These are phyloP conservation scores for Juglanconis juglandina DNA, from an alignment of 2,329 filamentous ascomycete genomes.

Conservation along the genomic window DNA sequence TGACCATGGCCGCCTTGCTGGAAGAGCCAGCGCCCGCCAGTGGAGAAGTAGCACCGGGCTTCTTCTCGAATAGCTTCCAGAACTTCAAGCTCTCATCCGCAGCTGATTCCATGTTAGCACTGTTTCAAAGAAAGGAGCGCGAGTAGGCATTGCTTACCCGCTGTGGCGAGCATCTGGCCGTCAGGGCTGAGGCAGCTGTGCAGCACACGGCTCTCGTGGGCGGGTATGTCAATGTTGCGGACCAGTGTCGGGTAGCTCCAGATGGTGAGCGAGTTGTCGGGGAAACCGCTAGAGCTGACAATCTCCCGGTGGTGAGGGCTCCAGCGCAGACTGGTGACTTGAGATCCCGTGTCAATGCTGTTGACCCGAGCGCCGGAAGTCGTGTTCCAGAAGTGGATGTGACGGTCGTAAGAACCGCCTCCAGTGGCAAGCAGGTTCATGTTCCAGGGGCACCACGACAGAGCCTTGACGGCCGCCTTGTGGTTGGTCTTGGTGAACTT, in stretches of 20 bases:
- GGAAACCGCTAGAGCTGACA: slow-evolving; percentile 94
- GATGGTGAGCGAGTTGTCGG: slow-evolving; percentile 98
- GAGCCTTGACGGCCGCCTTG: slow-evolving; percentile 95
- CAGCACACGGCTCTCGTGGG: slow-evolving; percentile 92
- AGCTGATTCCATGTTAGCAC: slow-evolving; percentile 46
- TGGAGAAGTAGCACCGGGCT: slow-evolving; percentile 69
- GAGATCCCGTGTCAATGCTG: slow-evolving; percentile 97
- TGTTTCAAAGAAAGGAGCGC: not conserved
- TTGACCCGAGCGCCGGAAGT: slow-evolving; percentile 96
- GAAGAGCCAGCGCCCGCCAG: slow-evolving; percentile 64
- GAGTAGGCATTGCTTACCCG: slow-evolving; percentile 51
- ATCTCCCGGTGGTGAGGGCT: slow-evolving; percentile 97
- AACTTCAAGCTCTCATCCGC: slow-evolving; percentile 98
- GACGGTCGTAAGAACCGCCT: slow-evolving; percentile 91
- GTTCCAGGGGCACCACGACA: slow-evolving; percentile 99
- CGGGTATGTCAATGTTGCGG: slow-evolving; percentile 95
- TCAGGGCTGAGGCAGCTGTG: slow-evolving; percentile 97
- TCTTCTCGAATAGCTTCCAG: slow-evolving; percentile 99
- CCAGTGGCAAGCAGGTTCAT: slow-evolving; percentile 94
- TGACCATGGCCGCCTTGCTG: slow-evolving; percentile 79
- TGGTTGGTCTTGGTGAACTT: slow-evolving; percentile 99
- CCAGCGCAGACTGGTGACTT: slow-evolving; percentile 95
- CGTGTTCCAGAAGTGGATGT: slow-evolving; percentile 99
- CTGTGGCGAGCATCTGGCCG: slow-evolving; percentile 95
- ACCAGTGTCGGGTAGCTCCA: slow-evolving; percentile 98